Conservation (phyloP, 345 rosid genomes). For the Eucalyptus microcorys region DNA sequence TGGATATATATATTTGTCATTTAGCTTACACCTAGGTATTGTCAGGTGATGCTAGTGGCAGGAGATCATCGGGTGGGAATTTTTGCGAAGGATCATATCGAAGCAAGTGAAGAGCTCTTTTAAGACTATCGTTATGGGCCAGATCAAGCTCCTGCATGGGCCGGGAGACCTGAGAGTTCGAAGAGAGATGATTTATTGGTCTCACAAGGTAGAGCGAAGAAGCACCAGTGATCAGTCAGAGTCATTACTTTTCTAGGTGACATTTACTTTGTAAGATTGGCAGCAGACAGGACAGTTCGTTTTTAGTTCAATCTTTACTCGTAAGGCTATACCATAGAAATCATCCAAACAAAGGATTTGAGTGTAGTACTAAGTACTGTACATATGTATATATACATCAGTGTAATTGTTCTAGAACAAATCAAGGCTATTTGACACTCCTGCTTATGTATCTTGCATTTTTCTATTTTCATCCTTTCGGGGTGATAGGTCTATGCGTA, state of each 20-base stretch:
- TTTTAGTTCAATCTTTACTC: not conserved
- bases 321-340: not conserved
- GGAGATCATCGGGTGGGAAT: slow-evolving; percentile 98
- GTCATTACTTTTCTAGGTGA: not conserved
- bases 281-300: not conserved
- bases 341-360: not conserved
- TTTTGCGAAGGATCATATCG: slow-evolving; percentile 85
- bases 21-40: not conserved
- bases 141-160: slow-evolving; percentile 96
- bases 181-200: slow-evolving; percentile 58
- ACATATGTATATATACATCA: not conserved
- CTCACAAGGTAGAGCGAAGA: slow-evolving; percentile 88
- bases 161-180: slow-evolving; percentile 85
- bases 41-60: slow-evolving; percentile 91
- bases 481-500: not conserved
- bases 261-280: not conserved
- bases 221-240: slow-evolving; percentile 52
- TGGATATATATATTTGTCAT: not conserved
- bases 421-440: not conserved
- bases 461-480: not conserved
- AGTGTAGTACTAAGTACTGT: not conserved
- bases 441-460: not conserved
- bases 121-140: slow-evolving; percentile 94
- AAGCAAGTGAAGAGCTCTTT: slow-evolving; percentile 91
- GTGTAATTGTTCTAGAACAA: not conserved